These are phyloP conservation scores for Aspergillus homomorphus DNA, from an alignment of 495 filamentous ascomycete genomes.

Conservation along the genomic window DNA sequence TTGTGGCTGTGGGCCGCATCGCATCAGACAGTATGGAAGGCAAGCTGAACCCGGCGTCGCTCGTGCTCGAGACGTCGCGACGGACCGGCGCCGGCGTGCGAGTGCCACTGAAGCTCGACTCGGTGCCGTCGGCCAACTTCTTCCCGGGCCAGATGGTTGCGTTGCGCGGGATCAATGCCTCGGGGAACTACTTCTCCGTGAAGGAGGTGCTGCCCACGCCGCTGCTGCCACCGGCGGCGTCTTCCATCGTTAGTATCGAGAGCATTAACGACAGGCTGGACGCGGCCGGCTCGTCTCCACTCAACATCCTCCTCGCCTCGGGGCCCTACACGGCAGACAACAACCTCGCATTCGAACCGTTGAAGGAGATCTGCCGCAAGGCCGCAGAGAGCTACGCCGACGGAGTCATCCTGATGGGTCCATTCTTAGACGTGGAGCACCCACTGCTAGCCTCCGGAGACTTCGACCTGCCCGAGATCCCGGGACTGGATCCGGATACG, in stretches of 20 bases:
- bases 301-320: slow-evolving; percentile 73
- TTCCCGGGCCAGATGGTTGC: slow-evolving; percentile 96
- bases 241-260: slow-evolving; percentile 57
- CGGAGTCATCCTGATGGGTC: slow-evolving; percentile 75
- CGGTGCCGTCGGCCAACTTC: slow-evolving; percentile 70
- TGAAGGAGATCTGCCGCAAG: slow-evolving; percentile 73
- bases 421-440: slow-evolving; percentile 88
- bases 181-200: slow-evolving; percentile 79
- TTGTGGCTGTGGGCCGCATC: slow-evolving; percentile 87
- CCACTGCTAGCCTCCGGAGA: slow-evolving; percentile 85
- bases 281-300: slow-evolving; percentile 56
- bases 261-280: slow-evolving; percentile 63
- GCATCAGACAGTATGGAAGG: slow-evolving; percentile 81
- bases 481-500: slow-evolving; percentile 66
- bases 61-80: slow-evolving; percentile 84
- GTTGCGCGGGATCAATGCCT: slow-evolving; percentile 78
- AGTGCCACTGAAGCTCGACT: slow-evolving; percentile 73
- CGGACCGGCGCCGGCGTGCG: slow-evolving; percentile 78
- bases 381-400: slow-evolving; percentile 75
- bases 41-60: slow-evolving; percentile 74
- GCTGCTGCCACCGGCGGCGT: slow-evolving; percentile 64
- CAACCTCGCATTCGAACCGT: slow-evolving; percentile 82
- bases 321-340: slow-evolving; percentile 92
- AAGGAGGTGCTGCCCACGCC: slow-evolving; percentile 73
- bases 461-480: slow-evolving; percentile 78